These are phyloP conservation scores for Hypericum perforatum DNA, from an alignment of 345 rosid species.

Conservation along the genomic window DNA sequence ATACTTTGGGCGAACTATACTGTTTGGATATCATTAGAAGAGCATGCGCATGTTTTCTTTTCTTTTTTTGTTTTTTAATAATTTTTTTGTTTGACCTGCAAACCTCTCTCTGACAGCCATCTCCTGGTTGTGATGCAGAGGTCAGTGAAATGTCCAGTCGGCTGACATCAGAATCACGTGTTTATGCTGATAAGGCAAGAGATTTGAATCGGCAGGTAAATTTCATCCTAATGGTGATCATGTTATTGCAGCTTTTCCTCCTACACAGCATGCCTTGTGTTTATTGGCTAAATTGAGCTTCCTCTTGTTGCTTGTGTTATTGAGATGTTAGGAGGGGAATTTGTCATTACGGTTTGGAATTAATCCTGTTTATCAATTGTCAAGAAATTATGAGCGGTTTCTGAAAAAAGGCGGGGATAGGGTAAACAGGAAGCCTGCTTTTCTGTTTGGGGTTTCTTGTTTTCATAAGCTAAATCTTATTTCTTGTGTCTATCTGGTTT, in stretches of 20 bases:
- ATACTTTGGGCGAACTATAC: no score
- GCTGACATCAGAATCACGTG: conserved; percentile 85
- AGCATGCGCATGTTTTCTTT: conserved; percentile 1
- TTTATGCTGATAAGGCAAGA: conserved; percentile 95
- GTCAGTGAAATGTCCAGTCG: conserved; percentile 98
- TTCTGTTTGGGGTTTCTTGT: no score
- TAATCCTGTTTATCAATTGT: no score
- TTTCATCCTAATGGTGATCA: conserved; percentile 1
- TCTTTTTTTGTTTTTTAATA: conserved; percentile 11
- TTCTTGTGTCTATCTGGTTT: no score
- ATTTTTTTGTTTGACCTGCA: conserved; percentile 5
- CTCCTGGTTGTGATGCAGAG: conserved; percentile 46
- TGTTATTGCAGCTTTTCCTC: background rate
- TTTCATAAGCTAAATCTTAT: no score
- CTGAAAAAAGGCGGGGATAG: no score
- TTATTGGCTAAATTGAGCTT: background rate
- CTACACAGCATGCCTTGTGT: background rate
- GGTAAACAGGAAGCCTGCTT: no score
- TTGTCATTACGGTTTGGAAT: background rate
- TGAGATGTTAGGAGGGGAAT: background rate
- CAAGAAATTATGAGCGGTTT: no score
- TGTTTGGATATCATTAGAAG: background rate
- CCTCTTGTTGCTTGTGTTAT: background rate
- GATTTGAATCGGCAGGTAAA: conserved; percentile 94
- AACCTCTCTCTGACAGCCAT: conserved; percentile 5